Base-by-base conservation (phyloP, 1,139 yeast genomes). In the Kurtzmaniella quercitrusa region DNA sequence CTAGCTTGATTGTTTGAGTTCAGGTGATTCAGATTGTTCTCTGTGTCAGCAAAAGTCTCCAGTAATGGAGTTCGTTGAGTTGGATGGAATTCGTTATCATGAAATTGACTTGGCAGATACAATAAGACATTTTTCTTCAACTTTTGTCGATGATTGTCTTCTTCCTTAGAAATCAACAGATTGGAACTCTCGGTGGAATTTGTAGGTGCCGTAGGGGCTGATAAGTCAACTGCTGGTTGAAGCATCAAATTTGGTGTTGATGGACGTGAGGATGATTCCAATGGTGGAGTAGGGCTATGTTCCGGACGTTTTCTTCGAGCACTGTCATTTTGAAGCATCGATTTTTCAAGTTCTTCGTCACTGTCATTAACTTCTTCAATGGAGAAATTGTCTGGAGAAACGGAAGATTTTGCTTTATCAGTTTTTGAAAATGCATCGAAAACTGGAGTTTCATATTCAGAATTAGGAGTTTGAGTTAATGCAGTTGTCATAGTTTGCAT, bases 291-390 rank as follows among this genome's bases (percentile, higher is more conserved):
- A 10, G 25, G 34, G 5, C 27, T 29, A 21, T 10, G 12, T 3
- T 12, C 19, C 16, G 7, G 11, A 14, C 18, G 5, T 38, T 43
- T 31, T 33, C 25, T 29, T 14, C 18, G 16, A 14, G 18, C 18
- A 8, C 16, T 12, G 14, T 36, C 29, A 15, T 29, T 25, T 27
- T 41, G 36, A 17, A 41, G 44, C 39, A 42, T 44, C 3, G 36
- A n/a, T 31, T 15, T 31, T 36, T 54, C 52, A 27, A 59, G 54
- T 44, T 70, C 73, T 40, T 67, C 75, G 46, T 70, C 75, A 27
- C 70, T 61, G 48, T 68, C 72, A 48, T 68, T 65, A 25, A 68
- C 62, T 51, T 72, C 77, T 51, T 71, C 77, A 44, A 72, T 70
- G 9, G 70, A 66, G 43, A 57, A 65, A 42, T 58, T 47, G 14